Base-by-base conservation (phyloP, 2,329 filamentous ascomycete species). In the Fusarium palustre region DNA sequence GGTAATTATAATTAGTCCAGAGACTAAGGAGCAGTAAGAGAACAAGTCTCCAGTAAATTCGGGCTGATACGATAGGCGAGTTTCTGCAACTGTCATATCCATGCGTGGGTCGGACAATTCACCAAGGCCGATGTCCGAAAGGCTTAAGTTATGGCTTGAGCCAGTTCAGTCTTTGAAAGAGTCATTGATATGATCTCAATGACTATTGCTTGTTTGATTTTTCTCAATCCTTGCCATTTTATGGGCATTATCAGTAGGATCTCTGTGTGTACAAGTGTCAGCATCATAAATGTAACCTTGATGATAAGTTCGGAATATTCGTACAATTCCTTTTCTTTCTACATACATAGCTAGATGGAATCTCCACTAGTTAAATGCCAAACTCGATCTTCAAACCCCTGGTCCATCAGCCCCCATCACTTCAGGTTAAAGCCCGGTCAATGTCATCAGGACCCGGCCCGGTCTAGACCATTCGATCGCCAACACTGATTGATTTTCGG, bases 71-170 rank as follows among this genome's bases (percentile, higher is more conserved):
- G 54, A 60, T 65, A 65, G 61, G 47, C 62, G 61, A 65, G 59
- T 24, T 34, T 31, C 30, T 38, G 13, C 9, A 25, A 33, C 22
- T 55, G 61, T 66, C 59, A 70, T 69, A 47, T 52, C 57, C 43
- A 46, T 28, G 22, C 22, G 53, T 48, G 43, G 38, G 41, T 62
- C 75, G 76, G 75, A 72, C 70, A 76, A 70, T 64, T 31, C 16
- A 43, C 12, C 55, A 68, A 75, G 48, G 28, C 76, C 76, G 76
- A 77, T 66, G 75, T 77, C 76, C 76, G 76, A 77, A 59, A 41
- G 38, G 18, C 12, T 22, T 28, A 28, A 9, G 28, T 28, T 28
- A 28, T 28, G 28, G 28, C 10, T 28, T 28, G 28, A 28, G 28
- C 28, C 9, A 28, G 28, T 28, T 9, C 28, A 39, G 36, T 39